phyloP scores from a whole-genome alignment of 1,284 basidiomycete species.

The Uromyces viciae-fabae region DNA sequence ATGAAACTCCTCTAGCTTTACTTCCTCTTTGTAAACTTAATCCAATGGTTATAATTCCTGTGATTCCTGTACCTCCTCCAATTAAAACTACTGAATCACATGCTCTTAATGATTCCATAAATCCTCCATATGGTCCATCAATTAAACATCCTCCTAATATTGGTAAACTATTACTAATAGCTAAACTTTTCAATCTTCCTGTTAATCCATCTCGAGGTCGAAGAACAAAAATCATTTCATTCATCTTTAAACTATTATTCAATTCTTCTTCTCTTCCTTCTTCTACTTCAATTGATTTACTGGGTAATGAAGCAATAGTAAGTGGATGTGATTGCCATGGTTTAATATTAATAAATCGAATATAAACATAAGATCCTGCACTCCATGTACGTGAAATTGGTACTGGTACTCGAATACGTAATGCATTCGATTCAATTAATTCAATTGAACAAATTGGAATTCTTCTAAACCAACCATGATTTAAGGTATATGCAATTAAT shows the following conservation, averaged over 20 bases:
- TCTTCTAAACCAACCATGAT: constrained; percentile 48
- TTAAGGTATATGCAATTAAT: background rate
- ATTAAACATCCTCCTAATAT: constrained; percentile 53
- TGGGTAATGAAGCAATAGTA: constrained; percentile 55
- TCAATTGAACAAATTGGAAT: constrained; percentile 52
- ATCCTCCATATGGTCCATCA: constrained; percentile 58
- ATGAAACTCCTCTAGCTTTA: background rate
- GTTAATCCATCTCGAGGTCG: constrained; percentile 55
- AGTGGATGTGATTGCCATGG: constrained; percentile 56
- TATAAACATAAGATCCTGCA: constrained; percentile 58
- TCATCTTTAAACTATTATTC: background rate
- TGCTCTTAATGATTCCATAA: constrained; percentile 52
- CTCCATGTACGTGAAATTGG: constrained; percentile 54
- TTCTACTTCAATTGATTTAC: background rate
- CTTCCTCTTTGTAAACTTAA: background rate
- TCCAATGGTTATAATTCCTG: constrained; percentile 29
- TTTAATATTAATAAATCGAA: constrained; percentile 55
- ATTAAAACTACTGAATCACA: constrained; percentile 56
- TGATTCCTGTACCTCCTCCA: constrained; percentile 57
- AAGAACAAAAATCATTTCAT: constrained; percentile 50
- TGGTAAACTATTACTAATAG: constrained; percentile 26
- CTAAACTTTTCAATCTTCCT: constrained; percentile 49
- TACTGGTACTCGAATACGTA: constrained; percentile 54
- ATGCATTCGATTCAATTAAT: constrained; percentile 52
- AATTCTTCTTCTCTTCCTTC: no score